phyloP scores from a whole-genome alignment of 768 basidiomycete species.

The Amanita pseudoporphyria region DNA sequence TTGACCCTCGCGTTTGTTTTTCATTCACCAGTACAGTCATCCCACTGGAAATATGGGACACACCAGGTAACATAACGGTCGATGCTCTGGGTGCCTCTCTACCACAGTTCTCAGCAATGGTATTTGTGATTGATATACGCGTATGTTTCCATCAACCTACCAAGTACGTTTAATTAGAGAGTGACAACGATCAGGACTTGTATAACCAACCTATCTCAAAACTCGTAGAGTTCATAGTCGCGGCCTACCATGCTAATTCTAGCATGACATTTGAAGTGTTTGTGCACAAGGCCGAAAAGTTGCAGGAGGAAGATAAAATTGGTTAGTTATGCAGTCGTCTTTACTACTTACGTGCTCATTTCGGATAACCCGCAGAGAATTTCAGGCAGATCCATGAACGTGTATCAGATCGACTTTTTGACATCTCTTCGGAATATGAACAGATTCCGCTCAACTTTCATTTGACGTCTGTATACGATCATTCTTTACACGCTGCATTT shows the following conservation, averaged over 20 bases:
- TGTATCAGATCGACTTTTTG: slow-evolving; percentile 71
- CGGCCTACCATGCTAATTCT: slow-evolving; percentile 68
- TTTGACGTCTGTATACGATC: slow-evolving; percentile 90
- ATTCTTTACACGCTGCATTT: slow-evolving; percentile 86
- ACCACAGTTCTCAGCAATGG: slow-evolving; percentile 71
- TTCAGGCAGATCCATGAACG: slow-evolving; percentile 87
- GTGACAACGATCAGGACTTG: slow-evolving; percentile 45
- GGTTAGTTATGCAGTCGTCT: slow-evolving; percentile 34
- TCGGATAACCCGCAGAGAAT: slow-evolving; percentile 47
- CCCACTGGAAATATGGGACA: slow-evolving; percentile 93
- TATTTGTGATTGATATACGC: slow-evolving; percentile 94
- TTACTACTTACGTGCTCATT: not conserved
- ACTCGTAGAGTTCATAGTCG: slow-evolving; percentile 72
- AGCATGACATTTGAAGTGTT: slow-evolving; percentile 82
- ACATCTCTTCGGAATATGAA: slow-evolving; percentile 67
- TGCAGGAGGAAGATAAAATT: slow-evolving; percentile 86
- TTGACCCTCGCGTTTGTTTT: not conserved
- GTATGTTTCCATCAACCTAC: slow-evolving; percentile 32
- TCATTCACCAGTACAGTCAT: slow-evolving; percentile 63
- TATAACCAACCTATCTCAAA: slow-evolving; percentile 79
- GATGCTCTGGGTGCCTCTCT: slow-evolving; percentile 71
- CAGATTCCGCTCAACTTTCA: slow-evolving; percentile 79
- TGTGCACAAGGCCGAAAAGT: slow-evolving; percentile 89
- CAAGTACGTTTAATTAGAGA: not conserved
- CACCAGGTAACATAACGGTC: slow-evolving; percentile 77